Percentiles rank a stretch among this genome's conserved stretches.
Evolutionary conservation across 768 basidiomycete species (phyloP).

Genomic region (Tephrocybe sp.): DNA sequence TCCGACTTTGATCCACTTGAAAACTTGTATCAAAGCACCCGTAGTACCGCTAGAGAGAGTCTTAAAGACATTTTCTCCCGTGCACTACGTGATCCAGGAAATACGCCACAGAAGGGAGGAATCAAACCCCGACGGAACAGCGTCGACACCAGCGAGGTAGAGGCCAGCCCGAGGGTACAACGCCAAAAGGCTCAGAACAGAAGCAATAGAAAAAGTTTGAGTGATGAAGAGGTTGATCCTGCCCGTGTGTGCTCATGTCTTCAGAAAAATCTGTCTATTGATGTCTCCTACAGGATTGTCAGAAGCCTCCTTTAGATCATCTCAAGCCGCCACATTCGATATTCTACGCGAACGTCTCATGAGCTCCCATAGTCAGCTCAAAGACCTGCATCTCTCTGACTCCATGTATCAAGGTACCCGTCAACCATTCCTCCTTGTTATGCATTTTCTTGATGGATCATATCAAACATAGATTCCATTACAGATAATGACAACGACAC

Average conservation of each 20-base stretch:
- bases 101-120: slow-evolving; percentile 57
- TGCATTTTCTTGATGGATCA: not conserved
- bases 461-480: not conserved
- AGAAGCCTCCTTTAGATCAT: slow-evolving; percentile 38
- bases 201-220: slow-evolving; percentile 58
- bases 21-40: slow-evolving; percentile 31
- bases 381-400: slow-evolving; percentile 34
- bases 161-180: slow-evolving; percentile 48
- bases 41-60: slow-evolving; percentile 56
- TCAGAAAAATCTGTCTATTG: slow-evolving; percentile 8
- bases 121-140: slow-evolving; percentile 52
- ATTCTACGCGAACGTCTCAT: slow-evolving; percentile 45
- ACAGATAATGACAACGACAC: slow-evolving; percentile 37
- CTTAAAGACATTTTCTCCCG: slow-evolving; percentile 67
- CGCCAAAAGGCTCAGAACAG: slow-evolving; percentile 42
- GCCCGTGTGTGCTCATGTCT: slow-evolving; percentile 42
- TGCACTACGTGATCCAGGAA: slow-evolving; percentile 62
- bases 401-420: slow-evolving; percentile 37
- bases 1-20: slow-evolving; percentile 62
- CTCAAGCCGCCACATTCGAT: slow-evolving; percentile 48
- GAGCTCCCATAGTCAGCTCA: slow-evolving; percentile 34
- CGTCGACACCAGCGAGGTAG: slow-evolving; percentile 59
- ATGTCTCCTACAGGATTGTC: slow-evolving; percentile 20
- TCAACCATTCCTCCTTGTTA: not conserved
- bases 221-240: slow-evolving; percentile 63